Percentiles rank a stretch among this genome's conserved stretches.
Evolutionary conservation across 31 red algal species (phyloP).

Genomic region (Bonnemaisonia californica): DNA sequence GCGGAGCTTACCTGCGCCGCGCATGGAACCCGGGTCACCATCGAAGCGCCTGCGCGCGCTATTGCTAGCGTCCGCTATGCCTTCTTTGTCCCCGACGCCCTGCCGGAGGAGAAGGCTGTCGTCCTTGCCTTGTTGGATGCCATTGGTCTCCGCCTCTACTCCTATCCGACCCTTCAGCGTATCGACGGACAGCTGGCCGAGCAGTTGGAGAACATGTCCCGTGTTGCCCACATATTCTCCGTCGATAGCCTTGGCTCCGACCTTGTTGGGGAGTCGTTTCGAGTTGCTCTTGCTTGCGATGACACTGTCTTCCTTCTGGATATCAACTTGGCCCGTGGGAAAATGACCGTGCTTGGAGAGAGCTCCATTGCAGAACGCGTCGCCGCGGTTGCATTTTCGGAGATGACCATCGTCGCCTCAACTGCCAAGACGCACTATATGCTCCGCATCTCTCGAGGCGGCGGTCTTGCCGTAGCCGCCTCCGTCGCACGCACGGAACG

Average conservation of each 20-base stretch:
- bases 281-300: constrained; percentile 42
- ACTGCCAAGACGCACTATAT: constrained; percentile 51
- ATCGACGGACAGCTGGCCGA: constrained; percentile 36
- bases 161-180: constrained; percentile 35
- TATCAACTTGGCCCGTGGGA: constrained; percentile 41
- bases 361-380: constrained; percentile 33
- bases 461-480: constrained; percentile 65
- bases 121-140: constrained; percentile 39
- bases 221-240: constrained; percentile 47
- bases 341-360: constrained; percentile 56
- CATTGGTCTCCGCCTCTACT: constrained; percentile 36
- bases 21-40: constrained; percentile 4
- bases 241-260: constrained; percentile 68
- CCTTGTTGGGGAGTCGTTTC: constrained; percentile 58
- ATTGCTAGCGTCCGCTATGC: constrained; percentile 46
- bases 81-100: constrained; percentile 17
- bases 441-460: constrained; percentile 70
- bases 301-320: constrained; percentile 46
- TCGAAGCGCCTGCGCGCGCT: constrained; percentile 9
- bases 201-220: constrained; percentile 35
- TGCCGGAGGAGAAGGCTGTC: constrained; percentile 53
- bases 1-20: constrained; percentile 30
- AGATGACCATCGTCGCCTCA: constrained; percentile 74
- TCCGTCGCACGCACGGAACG: constrained; percentile 39
- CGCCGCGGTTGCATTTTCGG: constrained; percentile 51